Evolutionary conservation across 352 stramenopile genomes (phyloP).

Genomic region (Phytophthora megakarya): DNA sequence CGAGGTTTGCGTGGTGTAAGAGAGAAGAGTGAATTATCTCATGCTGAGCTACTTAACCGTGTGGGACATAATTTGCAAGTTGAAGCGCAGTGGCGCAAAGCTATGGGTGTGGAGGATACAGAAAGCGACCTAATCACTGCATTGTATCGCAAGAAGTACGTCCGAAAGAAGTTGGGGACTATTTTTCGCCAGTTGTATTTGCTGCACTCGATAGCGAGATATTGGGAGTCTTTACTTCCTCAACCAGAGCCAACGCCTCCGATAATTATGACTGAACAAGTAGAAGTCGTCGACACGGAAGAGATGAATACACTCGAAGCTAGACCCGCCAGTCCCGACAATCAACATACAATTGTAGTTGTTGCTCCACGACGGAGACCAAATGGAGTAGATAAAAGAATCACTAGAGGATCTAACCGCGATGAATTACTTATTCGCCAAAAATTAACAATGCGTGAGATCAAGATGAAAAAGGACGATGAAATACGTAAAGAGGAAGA

Average conservation of each 20-base stretch:
- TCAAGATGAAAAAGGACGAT: slow-evolving; percentile 55
- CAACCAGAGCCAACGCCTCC: neutral
- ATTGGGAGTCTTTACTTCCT: slow-evolving; percentile 45
- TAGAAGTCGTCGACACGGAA: neutral
- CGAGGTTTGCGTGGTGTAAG: slow-evolving; percentile 52
- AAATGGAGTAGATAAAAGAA: slow-evolving; percentile 3
- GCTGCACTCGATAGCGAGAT: slow-evolving; percentile 36
- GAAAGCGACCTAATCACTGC: slow-evolving; percentile 58
- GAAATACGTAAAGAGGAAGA: slow-evolving; percentile 48
- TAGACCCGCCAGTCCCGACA: neutral
- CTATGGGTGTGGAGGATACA: slow-evolving; percentile 63
- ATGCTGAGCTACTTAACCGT: slow-evolving; percentile 58
- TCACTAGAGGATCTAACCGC: slow-evolving; percentile 14
- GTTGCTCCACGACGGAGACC: slow-evolving; percentile 19
- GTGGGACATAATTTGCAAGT: slow-evolving; percentile 71
- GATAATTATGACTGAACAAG: neutral
- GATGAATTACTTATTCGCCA: slow-evolving; percentile 48
- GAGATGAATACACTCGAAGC: neutral
- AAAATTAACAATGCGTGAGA: slow-evolving; percentile 44
- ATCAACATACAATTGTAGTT: slow-evolving; percentile 21
- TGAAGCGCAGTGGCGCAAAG: slow-evolving; percentile 65
- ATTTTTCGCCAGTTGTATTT: slow-evolving; percentile 40
- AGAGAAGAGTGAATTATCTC: slow-evolving; percentile 44
- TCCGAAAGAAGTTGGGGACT: slow-evolving; percentile 42
- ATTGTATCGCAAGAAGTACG: slow-evolving; percentile 70